phyloP scores from a whole-genome alignment of 106 monocot genomes.

The Hemerocallis citrina region DNA sequence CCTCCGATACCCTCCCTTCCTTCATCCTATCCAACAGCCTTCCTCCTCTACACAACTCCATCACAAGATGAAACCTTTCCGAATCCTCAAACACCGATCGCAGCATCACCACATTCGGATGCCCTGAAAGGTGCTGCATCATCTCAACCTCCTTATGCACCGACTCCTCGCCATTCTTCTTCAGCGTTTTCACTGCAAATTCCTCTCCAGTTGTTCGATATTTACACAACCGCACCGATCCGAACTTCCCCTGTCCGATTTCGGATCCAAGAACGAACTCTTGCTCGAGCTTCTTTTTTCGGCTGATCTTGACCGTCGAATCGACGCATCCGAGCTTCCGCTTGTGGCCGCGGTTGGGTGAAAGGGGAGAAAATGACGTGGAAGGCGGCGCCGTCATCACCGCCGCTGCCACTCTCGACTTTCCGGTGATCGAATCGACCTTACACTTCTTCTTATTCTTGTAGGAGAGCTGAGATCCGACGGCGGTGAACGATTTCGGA shows the following conservation, averaged over 20 bases:
- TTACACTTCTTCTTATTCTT: constrained; percentile 46
- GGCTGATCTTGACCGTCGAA: constrained; percentile 33
- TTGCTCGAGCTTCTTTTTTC: constrained; percentile 60
- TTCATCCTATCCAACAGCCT: constrained; percentile 66
- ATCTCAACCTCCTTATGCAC: constrained; percentile 94
- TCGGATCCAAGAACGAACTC: constrained; percentile 54
- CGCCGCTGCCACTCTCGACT: constrained; percentile 12
- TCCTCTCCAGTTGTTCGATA: constrained; percentile 32
- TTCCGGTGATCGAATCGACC: neutral
- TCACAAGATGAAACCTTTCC: constrained; percentile 72
- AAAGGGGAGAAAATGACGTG: constrained; percentile 27
- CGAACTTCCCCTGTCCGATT: constrained; percentile 84
- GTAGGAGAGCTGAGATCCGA: constrained; percentile 19
- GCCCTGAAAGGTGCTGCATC: constrained; percentile 97
- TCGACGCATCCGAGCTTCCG: constrained; percentile 87
- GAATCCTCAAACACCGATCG: constrained; percentile 76
- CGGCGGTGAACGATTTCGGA: constrained; percentile 6
- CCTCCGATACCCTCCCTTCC: constrained; percentile 66
- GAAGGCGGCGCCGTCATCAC: constrained; percentile 56
- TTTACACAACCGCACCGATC: constrained; percentile 66
- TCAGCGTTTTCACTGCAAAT: constrained; percentile 74
- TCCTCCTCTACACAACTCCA: constrained; percentile 88
- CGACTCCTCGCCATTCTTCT: constrained; percentile 82
- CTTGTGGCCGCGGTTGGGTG: constrained; percentile 65
- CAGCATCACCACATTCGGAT: constrained; percentile 68